Percentiles rank a stretch among this genome's conserved stretches.
These are phyloP conservation scores for Antitrichia curtipendula DNA, from an alignment of 225 moss, liverwort and hornwort species.

Conservation along the genomic window DNA sequence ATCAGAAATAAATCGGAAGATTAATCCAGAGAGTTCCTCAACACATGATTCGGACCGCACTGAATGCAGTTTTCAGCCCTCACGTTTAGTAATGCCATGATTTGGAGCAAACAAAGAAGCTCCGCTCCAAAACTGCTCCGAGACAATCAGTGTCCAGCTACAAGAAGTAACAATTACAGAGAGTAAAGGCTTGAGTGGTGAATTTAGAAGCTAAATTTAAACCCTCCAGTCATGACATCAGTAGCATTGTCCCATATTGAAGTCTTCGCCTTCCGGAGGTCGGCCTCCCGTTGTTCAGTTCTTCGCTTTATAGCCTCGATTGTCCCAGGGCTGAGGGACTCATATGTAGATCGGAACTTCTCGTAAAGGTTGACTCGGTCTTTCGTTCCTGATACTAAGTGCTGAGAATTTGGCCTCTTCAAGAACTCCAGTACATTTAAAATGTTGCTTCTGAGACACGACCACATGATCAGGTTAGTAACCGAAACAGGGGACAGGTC, in stretches of 20 bases:
- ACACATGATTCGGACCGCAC: background rate
- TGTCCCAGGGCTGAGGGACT: slow-evolving; percentile 44
- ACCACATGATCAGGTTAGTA: background rate
- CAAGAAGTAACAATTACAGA: background rate
- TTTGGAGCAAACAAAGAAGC: background rate
- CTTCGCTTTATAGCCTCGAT: slow-evolving; percentile 29
- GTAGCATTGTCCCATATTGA: slow-evolving; percentile 70
- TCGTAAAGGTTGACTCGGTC: slow-evolving; percentile 65
- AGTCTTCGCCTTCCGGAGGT: slow-evolving; percentile 28
- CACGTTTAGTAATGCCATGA: background rate
- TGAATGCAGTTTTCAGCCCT: background rate
- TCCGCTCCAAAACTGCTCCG: background rate
- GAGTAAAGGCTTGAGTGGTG: background rate
- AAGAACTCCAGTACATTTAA: slow-evolving; percentile 75
- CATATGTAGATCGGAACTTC: slow-evolving; percentile 54
- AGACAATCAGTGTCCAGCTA: background rate
- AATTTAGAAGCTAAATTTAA: slow-evolving; percentile 62
- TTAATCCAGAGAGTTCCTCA: background rate
- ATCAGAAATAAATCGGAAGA: background rate
- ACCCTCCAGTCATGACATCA: slow-evolving; percentile 61
- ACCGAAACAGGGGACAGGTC: background rate
- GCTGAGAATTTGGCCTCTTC: slow-evolving; percentile 79
- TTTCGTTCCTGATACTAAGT: slow-evolving; percentile 76
- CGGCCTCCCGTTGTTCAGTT: slow-evolving; percentile 16
- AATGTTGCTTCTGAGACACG: slow-evolving; percentile 54